Evolutionary conservation across 2,329 filamentous ascomycete genomes (phyloP).

Genomic region (Coniochaeta ligniaria): DNA sequence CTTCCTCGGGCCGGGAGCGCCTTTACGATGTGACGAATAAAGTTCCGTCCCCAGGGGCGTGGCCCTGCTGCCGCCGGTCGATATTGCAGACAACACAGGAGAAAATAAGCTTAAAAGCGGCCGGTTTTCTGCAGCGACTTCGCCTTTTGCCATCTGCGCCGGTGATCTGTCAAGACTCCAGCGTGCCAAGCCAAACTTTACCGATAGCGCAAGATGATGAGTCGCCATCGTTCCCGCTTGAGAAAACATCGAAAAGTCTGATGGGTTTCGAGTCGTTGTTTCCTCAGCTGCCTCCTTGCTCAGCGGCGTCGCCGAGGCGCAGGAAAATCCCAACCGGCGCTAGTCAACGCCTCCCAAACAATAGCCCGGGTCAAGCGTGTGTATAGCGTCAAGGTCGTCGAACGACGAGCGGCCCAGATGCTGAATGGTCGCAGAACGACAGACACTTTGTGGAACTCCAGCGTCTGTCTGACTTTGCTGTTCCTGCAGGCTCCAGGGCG

Average conservation of each 20-base stretch:
- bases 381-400: not conserved
- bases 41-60: no score
- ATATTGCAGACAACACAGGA: no score
- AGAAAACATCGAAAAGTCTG: not conserved
- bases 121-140: not conserved
- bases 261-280: not conserved
- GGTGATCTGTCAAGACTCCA: not conserved
- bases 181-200: no score
- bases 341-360: not conserved
- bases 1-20: no score
- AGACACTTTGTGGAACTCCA: not conserved
- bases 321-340: not conserved
- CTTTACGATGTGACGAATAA: no score
- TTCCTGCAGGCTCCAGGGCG: not conserved
- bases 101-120: not conserved
- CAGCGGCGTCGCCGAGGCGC: not conserved
- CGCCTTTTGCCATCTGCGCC: not conserved
- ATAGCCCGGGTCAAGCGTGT: not conserved
- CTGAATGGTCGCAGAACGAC: not conserved
- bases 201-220: not conserved
- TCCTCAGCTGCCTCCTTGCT: not conserved
- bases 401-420: not conserved
- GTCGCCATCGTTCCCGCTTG: not conserved
- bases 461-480: not conserved
- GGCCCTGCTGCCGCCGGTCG: no score